These are phyloP conservation scores for Teunomyces atbi DNA, from an alignment of 805 yeast genomes.

Conservation along the genomic window DNA sequence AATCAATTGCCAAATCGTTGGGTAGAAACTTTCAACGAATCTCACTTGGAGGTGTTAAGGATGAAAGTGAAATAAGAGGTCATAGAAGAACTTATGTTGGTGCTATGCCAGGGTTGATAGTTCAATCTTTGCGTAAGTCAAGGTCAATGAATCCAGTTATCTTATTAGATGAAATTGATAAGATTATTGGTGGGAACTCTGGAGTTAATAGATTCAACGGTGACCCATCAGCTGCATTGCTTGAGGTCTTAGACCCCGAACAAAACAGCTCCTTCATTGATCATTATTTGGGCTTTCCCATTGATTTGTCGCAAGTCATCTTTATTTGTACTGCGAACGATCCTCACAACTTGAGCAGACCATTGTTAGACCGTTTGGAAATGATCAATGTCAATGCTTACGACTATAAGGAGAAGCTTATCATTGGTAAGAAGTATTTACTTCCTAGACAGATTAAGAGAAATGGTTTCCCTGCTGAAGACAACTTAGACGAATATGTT, in stretches of 20 bases:
- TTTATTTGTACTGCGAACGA: constrained; percentile 88
- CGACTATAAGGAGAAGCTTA: constrained; percentile 71
- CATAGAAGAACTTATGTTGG: constrained; percentile 91
- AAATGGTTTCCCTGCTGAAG: constrained; percentile 54
- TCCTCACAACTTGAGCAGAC: constrained; percentile 65
- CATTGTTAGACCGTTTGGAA: constrained; percentile 82
- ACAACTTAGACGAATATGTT: constrained; percentile 35
- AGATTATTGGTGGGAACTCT: constrained; percentile 56
- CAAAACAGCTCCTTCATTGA: constrained; percentile 76
- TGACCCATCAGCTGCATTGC: constrained; percentile 85
- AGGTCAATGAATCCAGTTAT: constrained; percentile 81
- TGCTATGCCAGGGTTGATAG: constrained; percentile 82
- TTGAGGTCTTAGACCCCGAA: constrained; percentile 89
- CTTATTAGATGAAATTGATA: constrained; percentile 82
- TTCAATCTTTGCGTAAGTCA: constrained; percentile 73
- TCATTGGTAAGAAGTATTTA: constrained; percentile 65
- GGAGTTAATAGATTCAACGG: constrained; percentile 57
- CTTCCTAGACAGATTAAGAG: constrained; percentile 72
- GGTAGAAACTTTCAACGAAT: constrained; percentile 75
- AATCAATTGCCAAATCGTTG: constrained; percentile 72
- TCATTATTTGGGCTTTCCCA: constrained; percentile 82
- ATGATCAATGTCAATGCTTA: constrained; percentile 76
- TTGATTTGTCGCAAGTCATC: constrained; percentile 76
- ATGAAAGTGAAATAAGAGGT: constrained; percentile 87
- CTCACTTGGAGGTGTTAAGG: constrained; percentile 84